Evolutionary conservation across 345 rosid genomes (phyloP), one percentile per base, ranked within the genome.

Genomic region (Boechera retrofracta): DNA sequence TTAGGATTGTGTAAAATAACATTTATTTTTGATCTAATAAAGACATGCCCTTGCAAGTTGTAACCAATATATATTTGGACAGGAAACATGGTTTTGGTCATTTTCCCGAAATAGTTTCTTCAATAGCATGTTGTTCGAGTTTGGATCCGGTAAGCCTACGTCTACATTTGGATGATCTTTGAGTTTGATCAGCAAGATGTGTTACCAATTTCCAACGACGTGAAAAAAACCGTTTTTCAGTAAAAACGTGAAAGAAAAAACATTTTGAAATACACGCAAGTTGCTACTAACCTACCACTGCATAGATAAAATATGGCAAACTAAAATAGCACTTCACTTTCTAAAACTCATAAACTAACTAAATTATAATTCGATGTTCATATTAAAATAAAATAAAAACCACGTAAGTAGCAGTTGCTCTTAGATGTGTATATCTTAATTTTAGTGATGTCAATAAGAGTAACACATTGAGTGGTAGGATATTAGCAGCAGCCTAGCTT

Each of bases 371-470:
- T 21, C 24, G 24, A 21, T 21, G 24, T 21, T 21, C 1, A 21
- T 21, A 21, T 21, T 21, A 21, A 58, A 15, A 36, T 57, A 71
- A 65, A 76, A 77, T 77, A 48, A 66, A 48, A 54, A 64, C 66
- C 72, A 77, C 80, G 67, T 64, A 77, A 71, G 53, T 18, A 64
- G 16, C 55, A 57, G 4, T 56, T 44, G n/a, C 15, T 59, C 35
- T 33, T 56, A 33, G 10, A 13, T 64, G 64, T 75, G 33, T 35
- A 18, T 59, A 51, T 67, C 15, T 39, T 60, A 60, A 24, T 38
- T 64, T 18, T 47, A 71, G 76, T 64, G 66, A 55, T 54, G 67
- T 65, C 67, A 71, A 77, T 71, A 77, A 64, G 67, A 71, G 52
- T 44, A 31, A 73, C 61, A 65, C 38, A 65, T 18, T 64, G 56